Evolutionary conservation across 495 filamentous ascomycete species (phyloP).

Genomic region (Thermochaetoides thermophila): DNA sequence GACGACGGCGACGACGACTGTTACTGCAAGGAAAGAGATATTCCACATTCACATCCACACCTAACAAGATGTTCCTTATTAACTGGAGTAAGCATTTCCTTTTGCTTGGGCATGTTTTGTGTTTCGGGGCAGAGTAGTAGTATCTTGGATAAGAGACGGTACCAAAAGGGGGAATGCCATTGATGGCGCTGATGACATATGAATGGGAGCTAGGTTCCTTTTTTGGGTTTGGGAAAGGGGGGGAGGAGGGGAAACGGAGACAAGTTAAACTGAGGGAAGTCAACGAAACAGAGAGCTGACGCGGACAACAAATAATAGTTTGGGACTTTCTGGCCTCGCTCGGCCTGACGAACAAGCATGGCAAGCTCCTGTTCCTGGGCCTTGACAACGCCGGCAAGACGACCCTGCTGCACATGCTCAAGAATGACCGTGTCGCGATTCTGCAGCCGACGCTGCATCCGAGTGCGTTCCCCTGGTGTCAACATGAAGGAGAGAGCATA

Average conservation of each 20-base stretch:
- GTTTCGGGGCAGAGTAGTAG: too few relatives aligned
- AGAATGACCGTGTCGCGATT: conserved; percentile 94
- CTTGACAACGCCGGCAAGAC: conserved; percentile 98
- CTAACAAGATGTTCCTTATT: conserved; percentile 76
- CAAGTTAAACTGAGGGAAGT: too few relatives aligned
- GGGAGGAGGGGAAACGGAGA: too few relatives aligned
- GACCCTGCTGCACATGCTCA: conserved; percentile 81
- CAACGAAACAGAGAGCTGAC: too few relatives aligned
- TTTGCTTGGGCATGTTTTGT: too few relatives aligned
- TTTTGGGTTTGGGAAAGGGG: neutral
- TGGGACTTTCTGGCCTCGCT: conserved; percentile 83
- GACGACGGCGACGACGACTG: conserved; percentile 1
- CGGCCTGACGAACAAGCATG: conserved; percentile 91
- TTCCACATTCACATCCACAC: too few relatives aligned
- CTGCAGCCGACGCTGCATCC: conserved; percentile 82
- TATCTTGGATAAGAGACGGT: too few relatives aligned
- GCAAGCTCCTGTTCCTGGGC: conserved; percentile 83
- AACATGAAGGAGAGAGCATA: neutral
- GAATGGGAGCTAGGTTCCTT: neutral
- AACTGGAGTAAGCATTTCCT: conserved; percentile 71
- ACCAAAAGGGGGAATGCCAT: too few relatives aligned
- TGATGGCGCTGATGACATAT: too few relatives aligned
- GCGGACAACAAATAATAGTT: too few relatives aligned
- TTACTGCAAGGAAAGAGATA: neutral
- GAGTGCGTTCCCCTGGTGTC: conserved; percentile 39